These are phyloP conservation scores for Hypholoma sublateritium DNA, from an alignment of 768 basidiomycete genomes.

Conservation along the genomic window DNA sequence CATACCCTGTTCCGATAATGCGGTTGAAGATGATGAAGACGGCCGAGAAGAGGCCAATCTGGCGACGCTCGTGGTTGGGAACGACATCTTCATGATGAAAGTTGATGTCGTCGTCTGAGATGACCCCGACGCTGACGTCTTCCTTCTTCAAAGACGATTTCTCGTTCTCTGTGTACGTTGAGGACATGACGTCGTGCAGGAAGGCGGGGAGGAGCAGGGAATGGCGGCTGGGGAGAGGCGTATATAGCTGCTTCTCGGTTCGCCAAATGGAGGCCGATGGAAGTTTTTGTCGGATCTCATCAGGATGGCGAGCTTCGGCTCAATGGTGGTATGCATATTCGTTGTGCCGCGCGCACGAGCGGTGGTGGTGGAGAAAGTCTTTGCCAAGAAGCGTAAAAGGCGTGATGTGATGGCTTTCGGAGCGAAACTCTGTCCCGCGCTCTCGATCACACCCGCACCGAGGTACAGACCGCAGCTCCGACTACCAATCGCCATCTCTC, in stretches of 20 bases:
- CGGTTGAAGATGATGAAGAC: conserved; percentile 44
- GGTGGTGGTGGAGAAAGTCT: not conserved
- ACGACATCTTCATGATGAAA: conserved; percentile 8
- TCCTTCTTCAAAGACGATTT: not conserved
- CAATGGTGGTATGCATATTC: conserved; percentile 2
- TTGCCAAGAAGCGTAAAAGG: not conserved
- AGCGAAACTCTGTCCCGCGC: not conserved
- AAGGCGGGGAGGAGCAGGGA: not conserved
- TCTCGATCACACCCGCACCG: not conserved
- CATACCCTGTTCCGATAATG: conserved; percentile 43
- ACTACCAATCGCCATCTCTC: not conserved
- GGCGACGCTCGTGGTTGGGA: conserved; percentile 10
- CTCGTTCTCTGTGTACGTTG: not conserved
- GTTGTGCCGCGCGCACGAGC: conserved; percentile 1
- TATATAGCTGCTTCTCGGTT: not conserved
- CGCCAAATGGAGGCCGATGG: not conserved
- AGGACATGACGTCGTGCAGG: not conserved
- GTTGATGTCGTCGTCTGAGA: conserved; percentile 2
- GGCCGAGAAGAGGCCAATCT: conserved; percentile 28
- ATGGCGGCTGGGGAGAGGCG: not conserved
- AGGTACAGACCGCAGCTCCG: not conserved
- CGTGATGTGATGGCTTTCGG: no score
- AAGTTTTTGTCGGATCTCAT: conserved; percentile 4
- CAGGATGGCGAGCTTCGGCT: conserved; percentile 10
- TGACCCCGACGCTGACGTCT: not conserved